phyloP scores from a whole-genome alignment of 306 rosid genomes.

The Astragalus membranaceus region DNA sequence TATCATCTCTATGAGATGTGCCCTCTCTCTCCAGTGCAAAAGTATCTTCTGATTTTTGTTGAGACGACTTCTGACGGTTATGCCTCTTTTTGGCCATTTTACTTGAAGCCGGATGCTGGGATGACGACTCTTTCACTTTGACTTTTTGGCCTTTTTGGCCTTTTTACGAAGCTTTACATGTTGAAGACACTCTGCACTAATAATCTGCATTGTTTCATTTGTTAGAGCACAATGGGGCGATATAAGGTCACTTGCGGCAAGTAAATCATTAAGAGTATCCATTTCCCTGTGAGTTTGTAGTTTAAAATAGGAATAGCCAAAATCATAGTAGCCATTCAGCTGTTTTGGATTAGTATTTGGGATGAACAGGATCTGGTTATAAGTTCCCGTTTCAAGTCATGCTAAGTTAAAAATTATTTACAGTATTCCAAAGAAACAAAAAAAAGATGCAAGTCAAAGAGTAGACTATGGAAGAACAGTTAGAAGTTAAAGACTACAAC shows the following conservation, averaged over 20 bases:
- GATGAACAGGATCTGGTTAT: background rate
- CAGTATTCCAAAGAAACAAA: background rate
- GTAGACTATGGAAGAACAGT: background rate
- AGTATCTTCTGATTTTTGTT: conserved; percentile 56
- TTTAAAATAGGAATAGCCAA: conserved; percentile 13
- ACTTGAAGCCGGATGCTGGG: conserved; percentile 70
- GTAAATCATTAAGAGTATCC: conserved; percentile 97
- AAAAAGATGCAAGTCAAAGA: background rate
- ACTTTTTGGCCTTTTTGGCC: too few relatives aligned
- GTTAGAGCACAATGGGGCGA: conserved; percentile 93
- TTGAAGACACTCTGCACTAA: conserved; percentile 88
- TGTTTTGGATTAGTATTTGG: conserved; percentile 5
- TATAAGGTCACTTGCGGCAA: conserved; percentile 93
- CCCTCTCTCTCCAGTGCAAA: conserved; percentile 63
- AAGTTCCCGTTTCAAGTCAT: conserved; percentile 6
- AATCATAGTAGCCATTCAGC: conserved; percentile 10
- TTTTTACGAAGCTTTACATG: conserved; percentile 85
- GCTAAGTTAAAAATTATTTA: background rate
- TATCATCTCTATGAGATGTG: conserved; percentile 67
- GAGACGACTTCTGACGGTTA: conserved; percentile 64
- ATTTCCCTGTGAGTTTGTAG: conserved; percentile 44
- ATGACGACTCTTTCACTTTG: conserved; percentile 46
- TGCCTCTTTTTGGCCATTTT: conserved; percentile 94
- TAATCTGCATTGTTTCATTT: conserved; percentile 82
- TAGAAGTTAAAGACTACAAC: background rate